These are phyloP conservation scores for Penicillium crustosum DNA, from an alignment of 2,329 filamentous ascomycete genomes.

Conservation along the genomic window DNA sequence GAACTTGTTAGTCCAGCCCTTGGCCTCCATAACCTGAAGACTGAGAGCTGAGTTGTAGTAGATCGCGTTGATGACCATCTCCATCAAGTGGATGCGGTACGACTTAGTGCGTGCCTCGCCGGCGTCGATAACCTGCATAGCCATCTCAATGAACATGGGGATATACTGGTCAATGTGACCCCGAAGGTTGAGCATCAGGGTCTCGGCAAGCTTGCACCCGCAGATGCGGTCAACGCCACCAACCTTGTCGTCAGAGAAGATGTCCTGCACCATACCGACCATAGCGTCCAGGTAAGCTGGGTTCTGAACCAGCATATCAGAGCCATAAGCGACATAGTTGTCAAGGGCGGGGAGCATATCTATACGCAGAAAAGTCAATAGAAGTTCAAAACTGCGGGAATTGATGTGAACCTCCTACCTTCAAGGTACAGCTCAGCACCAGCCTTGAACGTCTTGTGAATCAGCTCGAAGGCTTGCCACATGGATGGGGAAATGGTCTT, in stretches of 20 bases:
- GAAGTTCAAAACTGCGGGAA: neutral
- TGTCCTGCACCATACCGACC: constrained; percentile 90
- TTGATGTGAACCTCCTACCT: constrained; percentile 24
- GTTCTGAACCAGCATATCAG: constrained; percentile 75
- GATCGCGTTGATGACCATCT: constrained; percentile 97
- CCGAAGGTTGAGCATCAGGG: constrained; percentile 92
- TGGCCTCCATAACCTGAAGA: constrained; percentile 82
- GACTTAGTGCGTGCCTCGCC: constrained; percentile 85
- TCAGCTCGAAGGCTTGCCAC: constrained; percentile 98
- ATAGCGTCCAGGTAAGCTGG: constrained; percentile 84
- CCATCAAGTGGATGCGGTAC: constrained; percentile 94
- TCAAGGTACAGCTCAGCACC: constrained; percentile 96
- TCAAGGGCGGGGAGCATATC: constrained; percentile 98
- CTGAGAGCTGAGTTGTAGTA: constrained; percentile 92
- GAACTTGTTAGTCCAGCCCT: constrained; percentile 97
- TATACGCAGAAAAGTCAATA: constrained; percentile 16
- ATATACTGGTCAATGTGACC: constrained; percentile 86
- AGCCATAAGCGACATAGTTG: constrained; percentile 95
- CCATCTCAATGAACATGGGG: constrained; percentile 82
- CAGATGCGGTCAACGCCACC: constrained; percentile 93
- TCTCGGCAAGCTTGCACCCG: constrained; percentile 94
- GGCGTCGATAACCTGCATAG: constrained; percentile 74
- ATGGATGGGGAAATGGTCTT: constrained; percentile 94
- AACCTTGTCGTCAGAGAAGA: constrained; percentile 90
- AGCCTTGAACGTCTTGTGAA: constrained; percentile 95